phyloP scores from a whole-genome alignment of 441 rosid species.

The Populus hybrid region DNA sequence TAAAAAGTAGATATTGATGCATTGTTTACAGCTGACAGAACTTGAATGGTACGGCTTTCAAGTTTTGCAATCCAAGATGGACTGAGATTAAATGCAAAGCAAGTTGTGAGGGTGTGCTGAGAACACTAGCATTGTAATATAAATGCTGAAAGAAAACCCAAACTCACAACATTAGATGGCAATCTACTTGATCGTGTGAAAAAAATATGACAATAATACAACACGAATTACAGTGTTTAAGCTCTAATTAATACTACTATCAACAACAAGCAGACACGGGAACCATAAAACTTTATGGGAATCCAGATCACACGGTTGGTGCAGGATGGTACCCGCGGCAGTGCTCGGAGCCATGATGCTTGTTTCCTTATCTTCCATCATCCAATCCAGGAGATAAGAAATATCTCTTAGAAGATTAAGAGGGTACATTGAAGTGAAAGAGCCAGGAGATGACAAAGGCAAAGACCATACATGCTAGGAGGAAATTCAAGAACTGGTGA shows the following conservation, averaged over 20 bases:
- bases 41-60: background rate
- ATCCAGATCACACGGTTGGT: background rate
- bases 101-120: background rate
- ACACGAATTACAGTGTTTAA: conserved; percentile 2
- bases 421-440: conserved; percentile 54
- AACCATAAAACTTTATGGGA: background rate
- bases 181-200: background rate
- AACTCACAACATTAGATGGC: background rate
- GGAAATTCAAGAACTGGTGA: conserved; percentile 48
- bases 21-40: background rate
- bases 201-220: background rate
- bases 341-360: background rate
- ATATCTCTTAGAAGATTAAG: no score
- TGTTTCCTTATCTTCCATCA: conserved; percentile 5
- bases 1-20: background rate
- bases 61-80: background rate
- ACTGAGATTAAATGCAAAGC: background rate
- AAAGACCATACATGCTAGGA: conserved; percentile 59
- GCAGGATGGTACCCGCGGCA: background rate
- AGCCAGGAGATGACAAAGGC: conserved; percentile 62
- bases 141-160: background rate
- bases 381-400: background rate
- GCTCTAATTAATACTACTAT: conserved; percentile 13
- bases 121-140: background rate
- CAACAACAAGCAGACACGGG: conserved; percentile 12